Percentiles rank a stretch among this genome's conserved stretches.
These are phyloP conservation scores for Zymoseptoria ardabiliae DNA, from an alignment of 2,329 filamentous ascomycete genomes.

Conservation along the genomic window DNA sequence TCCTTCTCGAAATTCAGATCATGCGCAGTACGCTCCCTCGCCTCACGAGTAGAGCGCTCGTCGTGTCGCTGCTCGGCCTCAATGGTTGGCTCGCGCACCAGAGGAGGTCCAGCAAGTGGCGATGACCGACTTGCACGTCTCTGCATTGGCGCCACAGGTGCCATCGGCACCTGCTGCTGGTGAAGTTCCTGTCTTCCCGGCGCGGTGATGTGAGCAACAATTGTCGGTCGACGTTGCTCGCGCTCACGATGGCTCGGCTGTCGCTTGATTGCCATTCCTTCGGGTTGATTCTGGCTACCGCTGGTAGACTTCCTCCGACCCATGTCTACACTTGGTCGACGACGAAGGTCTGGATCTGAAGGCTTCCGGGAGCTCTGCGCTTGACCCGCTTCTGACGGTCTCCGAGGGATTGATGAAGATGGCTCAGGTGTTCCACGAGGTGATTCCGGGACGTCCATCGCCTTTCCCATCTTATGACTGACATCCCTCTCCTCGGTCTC, in stretches of 20 bases:
- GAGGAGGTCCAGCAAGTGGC: slow-evolving; percentile 34
- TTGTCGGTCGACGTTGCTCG: slow-evolving; percentile 37
- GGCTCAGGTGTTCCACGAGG: slow-evolving; percentile 7
- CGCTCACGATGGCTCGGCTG: slow-evolving; percentile 35
- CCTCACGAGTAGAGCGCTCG: slow-evolving; percentile 33
- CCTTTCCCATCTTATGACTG: slow-evolving; percentile 26
- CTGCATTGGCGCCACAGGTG: slow-evolving; percentile 39
- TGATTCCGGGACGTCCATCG: slow-evolving; percentile 20
- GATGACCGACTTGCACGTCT: slow-evolving; percentile 51
- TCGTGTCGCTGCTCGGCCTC: slow-evolving; percentile 12
- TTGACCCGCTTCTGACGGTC: slow-evolving; percentile 15
- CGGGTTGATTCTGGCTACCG: slow-evolving; percentile 11
- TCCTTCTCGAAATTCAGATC: slow-evolving; percentile 88
- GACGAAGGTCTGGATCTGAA: slow-evolving; percentile 21
- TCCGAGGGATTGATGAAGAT: slow-evolving; percentile 13
- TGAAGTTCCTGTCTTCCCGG: slow-evolving; percentile 35
- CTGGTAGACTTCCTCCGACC: slow-evolving; percentile 22
- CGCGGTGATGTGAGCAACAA: slow-evolving; percentile 40
- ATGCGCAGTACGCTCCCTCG: slow-evolving; percentile 63
- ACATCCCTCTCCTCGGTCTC: slow-evolving; percentile 26
- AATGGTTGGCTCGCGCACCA: slow-evolving; percentile 39
- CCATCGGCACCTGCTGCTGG: slow-evolving; percentile 20
- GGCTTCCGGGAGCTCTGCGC: slow-evolving; percentile 16
- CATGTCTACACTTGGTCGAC: slow-evolving; percentile 14
- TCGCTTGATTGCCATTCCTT: slow-evolving; percentile 22